phyloP scores from a whole-genome alignment of 257 asterid genomes.

The Nicotiana attenuata region DNA sequence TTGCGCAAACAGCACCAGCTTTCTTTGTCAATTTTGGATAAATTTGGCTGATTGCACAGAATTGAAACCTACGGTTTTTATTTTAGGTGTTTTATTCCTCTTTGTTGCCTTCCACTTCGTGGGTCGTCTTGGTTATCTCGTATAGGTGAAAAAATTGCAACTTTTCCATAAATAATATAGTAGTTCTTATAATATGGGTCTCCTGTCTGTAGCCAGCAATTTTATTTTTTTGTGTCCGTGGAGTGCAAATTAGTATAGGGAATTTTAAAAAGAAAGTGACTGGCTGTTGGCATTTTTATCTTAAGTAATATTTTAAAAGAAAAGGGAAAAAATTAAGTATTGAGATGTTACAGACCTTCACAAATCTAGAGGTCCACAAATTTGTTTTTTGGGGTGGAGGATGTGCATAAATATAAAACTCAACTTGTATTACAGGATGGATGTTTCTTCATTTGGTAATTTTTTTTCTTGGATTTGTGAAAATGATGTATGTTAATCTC shows the following conservation, averaged over 20 bases:
- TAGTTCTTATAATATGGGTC: not conserved
- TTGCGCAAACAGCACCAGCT: not conserved
- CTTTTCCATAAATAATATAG: not conserved
- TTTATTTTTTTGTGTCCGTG: not conserved
- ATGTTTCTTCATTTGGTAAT: not conserved
- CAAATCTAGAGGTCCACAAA: not conserved
- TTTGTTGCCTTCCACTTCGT: not conserved
- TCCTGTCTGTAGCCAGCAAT: not conserved
- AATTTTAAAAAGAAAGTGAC: not conserved
- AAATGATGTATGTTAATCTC: not conserved
- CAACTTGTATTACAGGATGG: not conserved
- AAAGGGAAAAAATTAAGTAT: not conserved
- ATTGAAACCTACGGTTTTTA: not conserved
- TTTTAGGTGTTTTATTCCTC: not conserved
- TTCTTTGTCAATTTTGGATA: not conserved
- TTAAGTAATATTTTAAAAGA: not conserved
- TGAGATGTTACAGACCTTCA: not conserved
- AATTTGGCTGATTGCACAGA: not conserved
- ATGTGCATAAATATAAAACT: not conserved
- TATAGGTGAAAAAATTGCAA: not conserved
- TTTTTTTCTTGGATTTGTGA: not conserved
- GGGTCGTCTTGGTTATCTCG: not conserved
- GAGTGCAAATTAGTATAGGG: not conserved
- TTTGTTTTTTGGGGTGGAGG: not conserved
- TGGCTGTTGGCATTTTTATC: not conserved